Percentiles rank a stretch among this genome's conserved stretches.
phyloP scores from a whole-genome alignment of 2,329 filamentous ascomycete species.

The Pseudogymnoascus sp. region DNA sequence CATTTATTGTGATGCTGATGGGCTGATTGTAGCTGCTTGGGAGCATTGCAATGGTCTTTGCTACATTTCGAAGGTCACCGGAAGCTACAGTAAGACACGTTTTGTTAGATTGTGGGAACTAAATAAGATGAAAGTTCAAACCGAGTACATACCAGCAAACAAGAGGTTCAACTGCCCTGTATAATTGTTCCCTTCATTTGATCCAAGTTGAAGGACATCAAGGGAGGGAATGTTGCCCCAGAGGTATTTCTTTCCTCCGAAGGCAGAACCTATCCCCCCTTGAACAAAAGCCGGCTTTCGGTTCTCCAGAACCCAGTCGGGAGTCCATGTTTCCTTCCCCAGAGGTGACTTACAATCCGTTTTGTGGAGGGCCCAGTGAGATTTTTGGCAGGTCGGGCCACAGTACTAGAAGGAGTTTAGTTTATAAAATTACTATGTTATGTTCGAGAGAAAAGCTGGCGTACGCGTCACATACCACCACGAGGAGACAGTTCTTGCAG shows the following conservation, averaged over 20 bases:
- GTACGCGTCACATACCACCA: neutral
- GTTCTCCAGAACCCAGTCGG: slow-evolving; percentile 9
- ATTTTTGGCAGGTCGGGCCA: slow-evolving; percentile 9
- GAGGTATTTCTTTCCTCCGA: slow-evolving; percentile 25
- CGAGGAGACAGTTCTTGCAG: neutral
- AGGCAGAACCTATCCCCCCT: neutral
- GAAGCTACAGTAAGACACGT: slow-evolving; percentile 29
- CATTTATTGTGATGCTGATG: slow-evolving; percentile 31
- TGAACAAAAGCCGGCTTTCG: slow-evolving; percentile 4
- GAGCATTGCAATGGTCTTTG: slow-evolving; percentile 32
- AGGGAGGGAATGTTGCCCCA: slow-evolving; percentile 36
- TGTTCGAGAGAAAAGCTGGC: neutral
- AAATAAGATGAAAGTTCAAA: slow-evolving; percentile 8
- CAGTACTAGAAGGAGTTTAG: slow-evolving; percentile 11
- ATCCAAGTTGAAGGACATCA: slow-evolving; percentile 29
- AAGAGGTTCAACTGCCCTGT: slow-evolving; percentile 28
- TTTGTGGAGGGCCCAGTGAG: slow-evolving; percentile 12
- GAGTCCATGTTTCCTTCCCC: slow-evolving; percentile 12
- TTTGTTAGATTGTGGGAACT: slow-evolving; percentile 1
- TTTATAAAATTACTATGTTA: slow-evolving; percentile 34
- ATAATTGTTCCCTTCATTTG: slow-evolving; percentile 23
- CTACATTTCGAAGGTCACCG: slow-evolving; percentile 35
- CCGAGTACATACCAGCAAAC: slow-evolving; percentile 24
- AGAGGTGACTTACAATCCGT: slow-evolving; percentile 13
- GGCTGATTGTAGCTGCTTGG: slow-evolving; percentile 22